These are phyloP conservation scores for Triticum timopheevii DNA, from an alignment of 176 grass and related monocot species.

Conservation along the genomic window DNA sequence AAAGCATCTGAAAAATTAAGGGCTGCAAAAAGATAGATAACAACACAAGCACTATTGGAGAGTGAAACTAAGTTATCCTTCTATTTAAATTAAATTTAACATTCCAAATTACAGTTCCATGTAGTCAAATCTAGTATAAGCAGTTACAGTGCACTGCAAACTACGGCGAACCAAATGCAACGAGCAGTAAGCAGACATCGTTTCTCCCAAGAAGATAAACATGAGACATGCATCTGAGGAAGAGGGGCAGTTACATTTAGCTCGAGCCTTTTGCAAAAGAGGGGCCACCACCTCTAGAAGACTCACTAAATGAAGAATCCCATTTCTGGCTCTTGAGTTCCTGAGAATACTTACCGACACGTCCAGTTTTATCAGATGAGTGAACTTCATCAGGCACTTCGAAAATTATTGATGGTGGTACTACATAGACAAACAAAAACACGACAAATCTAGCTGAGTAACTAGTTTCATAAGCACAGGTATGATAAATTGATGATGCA, in stretches of 20 bases:
- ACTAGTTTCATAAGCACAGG: neutral
- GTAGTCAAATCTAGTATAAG: neutral
- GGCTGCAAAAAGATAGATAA: neutral
- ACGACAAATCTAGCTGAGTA: neutral
- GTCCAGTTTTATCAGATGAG: conserved; percentile 15
- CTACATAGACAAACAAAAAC: neutral
- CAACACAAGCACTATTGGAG: neutral
- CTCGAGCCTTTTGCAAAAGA: conserved; percentile 3
- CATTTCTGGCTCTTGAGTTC: neutral
- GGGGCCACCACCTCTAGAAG: conserved; percentile 3
- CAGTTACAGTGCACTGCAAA: neutral
- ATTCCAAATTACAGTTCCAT: neutral
- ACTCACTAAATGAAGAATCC: conserved; percentile 18
- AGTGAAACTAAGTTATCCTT: neutral
- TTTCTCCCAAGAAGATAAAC: neutral
- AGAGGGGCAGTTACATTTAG: neutral
- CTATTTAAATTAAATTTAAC: neutral
- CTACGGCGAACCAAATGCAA: neutral
- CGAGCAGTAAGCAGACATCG: neutral
- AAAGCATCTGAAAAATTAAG: neutral
- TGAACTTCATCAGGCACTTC: neutral
- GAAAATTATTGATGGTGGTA: neutral
- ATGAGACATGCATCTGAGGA: conserved; percentile 6
- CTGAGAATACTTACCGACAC: neutral
- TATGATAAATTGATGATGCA: neutral